Percentiles rank a stretch among this genome's conserved stretches.
Evolutionary conservation across 2,329 filamentous ascomycete species (phyloP).

Genomic region (Talaromyces sp.): DNA sequence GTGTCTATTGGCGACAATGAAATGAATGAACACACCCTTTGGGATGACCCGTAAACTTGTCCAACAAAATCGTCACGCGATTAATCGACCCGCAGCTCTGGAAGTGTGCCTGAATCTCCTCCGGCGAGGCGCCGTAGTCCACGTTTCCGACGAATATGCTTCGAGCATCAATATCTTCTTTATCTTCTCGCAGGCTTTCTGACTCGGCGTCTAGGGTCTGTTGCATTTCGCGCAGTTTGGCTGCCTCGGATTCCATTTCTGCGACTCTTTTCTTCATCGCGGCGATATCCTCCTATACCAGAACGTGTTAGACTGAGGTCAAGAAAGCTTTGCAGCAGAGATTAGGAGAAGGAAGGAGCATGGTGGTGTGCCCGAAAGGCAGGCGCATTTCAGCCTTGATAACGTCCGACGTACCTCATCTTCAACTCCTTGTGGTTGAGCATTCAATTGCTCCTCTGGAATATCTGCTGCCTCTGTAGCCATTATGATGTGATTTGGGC

Average conservation of each 20-base stretch:
- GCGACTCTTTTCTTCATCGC: conserved; percentile 84
- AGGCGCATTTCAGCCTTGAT: neutral
- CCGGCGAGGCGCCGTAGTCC: conserved; percentile 92
- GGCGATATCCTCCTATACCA: conserved; percentile 67
- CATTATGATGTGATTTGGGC: conserved; percentile 7
- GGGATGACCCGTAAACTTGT: conserved; percentile 98
- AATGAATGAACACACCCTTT: conserved; percentile 71
- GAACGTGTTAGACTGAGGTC: neutral
- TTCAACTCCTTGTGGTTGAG: conserved; percentile 41
- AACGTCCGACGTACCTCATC: conserved; percentile 39
- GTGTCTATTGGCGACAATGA: conserved; percentile 17
- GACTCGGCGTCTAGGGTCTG: conserved; percentile 79
- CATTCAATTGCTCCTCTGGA: conserved; percentile 34
- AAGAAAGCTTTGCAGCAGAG: neutral
- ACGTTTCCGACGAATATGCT: conserved; percentile 99
- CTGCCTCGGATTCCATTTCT: conserved; percentile 87
- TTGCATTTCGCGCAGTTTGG: conserved; percentile 84
- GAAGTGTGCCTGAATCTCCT: conserved; percentile 98
- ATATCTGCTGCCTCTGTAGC: conserved; percentile 17
- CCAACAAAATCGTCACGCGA: conserved; percentile 91
- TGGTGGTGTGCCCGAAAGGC: neutral
- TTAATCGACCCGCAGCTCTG: conserved; percentile 97
- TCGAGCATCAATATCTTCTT: conserved; percentile 89
- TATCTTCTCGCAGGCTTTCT: conserved; percentile 81
- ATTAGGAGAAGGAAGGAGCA: neutral